Evolutionary conservation across 1,284 basidiomycete species (phyloP), one percentile per base, ranked within the genome.

Genomic region (Melampsora allii-populina): DNA sequence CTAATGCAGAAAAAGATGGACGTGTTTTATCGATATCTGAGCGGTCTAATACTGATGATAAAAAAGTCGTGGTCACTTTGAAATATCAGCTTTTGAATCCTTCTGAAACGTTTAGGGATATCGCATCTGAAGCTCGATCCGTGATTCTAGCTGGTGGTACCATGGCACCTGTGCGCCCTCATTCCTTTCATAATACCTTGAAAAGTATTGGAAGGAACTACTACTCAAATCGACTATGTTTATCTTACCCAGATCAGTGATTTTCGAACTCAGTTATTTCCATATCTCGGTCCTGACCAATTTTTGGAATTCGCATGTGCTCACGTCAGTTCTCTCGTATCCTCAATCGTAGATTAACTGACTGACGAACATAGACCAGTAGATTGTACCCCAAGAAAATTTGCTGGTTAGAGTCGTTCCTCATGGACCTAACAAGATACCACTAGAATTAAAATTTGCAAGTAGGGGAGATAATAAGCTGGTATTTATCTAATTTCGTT

Each of bases 11-110:
- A 77, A 89, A 91, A 77, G 94, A 96, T 74, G 83, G 87, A 31
- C 82, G 85, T 1, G 80, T 86, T 45, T 78, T 83, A 6, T 76
- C 83, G 0, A 79, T 80, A n/a, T 63, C 61, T 7, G 68, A 71
- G 21, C 60, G 31, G 27, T n/a, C 60, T 39, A 24, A 27, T 45
- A 36, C 29, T 59, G 10, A 36, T 53, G 50, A 66, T 27, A 19
- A 24, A 50, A 29, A 60, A 2, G 76, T 71, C 1, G 10, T 42
- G 14, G 84, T 91, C 0, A 87, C 88, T 75, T 84, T 98, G 69
- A 93, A 91, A 79, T 98, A 97, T 80, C 91, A 97, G 77, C 87
- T 95, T 45, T 86, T 98, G n/a, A 96, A 98, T 79, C 94, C 95
- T 0, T 87, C 91, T 0, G 90, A 92, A 19, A 86, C 89, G 74